Conservation (phyloP, 2,329 filamentous ascomycete species). For the Ceratocystis smalleyi region DNA sequence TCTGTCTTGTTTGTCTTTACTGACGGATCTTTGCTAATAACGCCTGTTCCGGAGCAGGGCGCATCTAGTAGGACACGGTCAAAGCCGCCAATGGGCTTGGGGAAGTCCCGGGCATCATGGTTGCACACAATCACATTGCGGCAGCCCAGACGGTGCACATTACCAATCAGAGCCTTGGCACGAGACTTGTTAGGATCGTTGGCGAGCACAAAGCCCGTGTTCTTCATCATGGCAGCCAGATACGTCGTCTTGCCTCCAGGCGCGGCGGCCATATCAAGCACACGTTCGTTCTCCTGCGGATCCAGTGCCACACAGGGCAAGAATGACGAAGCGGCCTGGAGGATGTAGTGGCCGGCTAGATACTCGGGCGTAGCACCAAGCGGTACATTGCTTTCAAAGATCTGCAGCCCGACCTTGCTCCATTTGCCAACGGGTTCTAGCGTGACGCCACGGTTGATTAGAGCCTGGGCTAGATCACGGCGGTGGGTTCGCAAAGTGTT, state of each 20-base stretch:
- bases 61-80: conserved; percentile 89
- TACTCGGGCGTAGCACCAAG: conserved; percentile 95
- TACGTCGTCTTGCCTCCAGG: conserved; percentile 95
- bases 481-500: conserved; percentile 74
- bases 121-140: conserved; percentile 93
- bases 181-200: conserved; percentile 91
- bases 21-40: conserved; percentile 90
- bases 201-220: conserved; percentile 87
- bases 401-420: conserved; percentile 93
- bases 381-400: conserved; percentile 76
- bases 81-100: conserved; percentile 86
- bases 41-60: conserved; percentile 89
- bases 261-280: conserved; percentile 87
- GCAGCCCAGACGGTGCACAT: conserved; percentile 85
- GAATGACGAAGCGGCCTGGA: conserved; percentile 93
- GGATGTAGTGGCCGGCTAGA: conserved; percentile 90
- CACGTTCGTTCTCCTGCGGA: conserved; percentile 79
- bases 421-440: conserved; percentile 95
- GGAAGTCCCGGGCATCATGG: conserved; percentile 88
- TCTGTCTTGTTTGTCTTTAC: conserved; percentile 99
- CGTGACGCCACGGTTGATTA: conserved; percentile 92
- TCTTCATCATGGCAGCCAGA: conserved; percentile 89
- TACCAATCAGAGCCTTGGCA: conserved; percentile 93
- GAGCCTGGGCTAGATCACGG: conserved; percentile 71
- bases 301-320: conserved; percentile 94